Percentiles rank a stretch among this genome's conserved stretches.
These are phyloP conservation scores for Blakeslea trispora DNA, from an alignment of 371 early-diverging fungal genomes.

Conservation along the genomic window DNA sequence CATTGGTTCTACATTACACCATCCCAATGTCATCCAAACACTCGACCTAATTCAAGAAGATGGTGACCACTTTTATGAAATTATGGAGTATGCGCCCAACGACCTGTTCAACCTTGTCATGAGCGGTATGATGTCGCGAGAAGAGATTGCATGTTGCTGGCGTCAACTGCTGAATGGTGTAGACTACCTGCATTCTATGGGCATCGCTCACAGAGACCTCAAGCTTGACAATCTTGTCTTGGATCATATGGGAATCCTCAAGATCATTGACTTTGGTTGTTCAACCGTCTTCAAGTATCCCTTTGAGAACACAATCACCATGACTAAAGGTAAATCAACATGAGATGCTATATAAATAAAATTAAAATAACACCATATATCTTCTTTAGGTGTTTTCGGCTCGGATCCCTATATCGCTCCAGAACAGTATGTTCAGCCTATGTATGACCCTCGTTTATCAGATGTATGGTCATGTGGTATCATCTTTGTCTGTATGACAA, in stretches of 20 bases:
- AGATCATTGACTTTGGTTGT: slow-evolving; percentile 94
- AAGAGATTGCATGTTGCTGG: slow-evolving; percentile 73
- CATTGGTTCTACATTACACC: slow-evolving; percentile 78
- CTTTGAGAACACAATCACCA: slow-evolving; percentile 56
- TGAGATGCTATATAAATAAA: slow-evolving; percentile 7
- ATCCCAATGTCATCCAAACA: slow-evolving; percentile 86
- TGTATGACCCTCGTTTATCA: slow-evolving; percentile 68
- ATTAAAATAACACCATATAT: not conserved
- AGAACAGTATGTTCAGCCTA: slow-evolving; percentile 70
- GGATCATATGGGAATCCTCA: slow-evolving; percentile 69
- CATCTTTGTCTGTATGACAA: slow-evolving; percentile 75
- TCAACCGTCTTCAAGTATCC: slow-evolving; percentile 78
- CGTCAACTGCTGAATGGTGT: slow-evolving; percentile 77
- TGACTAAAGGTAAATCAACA: slow-evolving; percentile 58
- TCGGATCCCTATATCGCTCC: slow-evolving; percentile 94
- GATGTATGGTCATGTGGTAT: slow-evolving; percentile 84
- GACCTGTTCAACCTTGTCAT: slow-evolving; percentile 76
- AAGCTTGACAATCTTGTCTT: slow-evolving; percentile 90
- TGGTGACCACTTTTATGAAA: slow-evolving; percentile 59
- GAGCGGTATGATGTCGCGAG: slow-evolving; percentile 65
- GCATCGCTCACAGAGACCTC: slow-evolving; percentile 86
- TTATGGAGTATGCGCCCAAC: slow-evolving; percentile 82
- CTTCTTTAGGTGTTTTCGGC: slow-evolving; percentile 68
- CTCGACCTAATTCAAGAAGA: slow-evolving; percentile 74
- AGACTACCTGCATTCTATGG: slow-evolving; percentile 69